phyloP scores from a whole-genome alignment of 805 yeast species.

The Teunomyces kruisii region DNA sequence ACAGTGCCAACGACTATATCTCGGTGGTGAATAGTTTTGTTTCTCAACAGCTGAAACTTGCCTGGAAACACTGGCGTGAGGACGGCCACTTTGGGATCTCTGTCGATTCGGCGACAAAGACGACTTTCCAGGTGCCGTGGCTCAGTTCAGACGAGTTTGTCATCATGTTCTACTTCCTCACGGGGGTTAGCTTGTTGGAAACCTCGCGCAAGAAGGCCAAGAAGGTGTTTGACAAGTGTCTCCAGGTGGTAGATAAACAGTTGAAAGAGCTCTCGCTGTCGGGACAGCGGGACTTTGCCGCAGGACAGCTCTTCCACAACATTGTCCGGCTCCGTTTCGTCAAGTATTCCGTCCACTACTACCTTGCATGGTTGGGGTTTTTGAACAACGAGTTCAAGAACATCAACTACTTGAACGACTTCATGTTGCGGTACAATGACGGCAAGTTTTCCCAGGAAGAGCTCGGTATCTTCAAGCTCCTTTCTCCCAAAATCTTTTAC shows the following conservation, averaged over 20 bases:
- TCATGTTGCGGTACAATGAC: constrained; percentile 35
- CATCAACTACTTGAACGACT: constrained; percentile 25
- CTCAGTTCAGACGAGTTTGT: constrained; percentile 43
- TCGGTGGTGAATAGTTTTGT: constrained; percentile 13
- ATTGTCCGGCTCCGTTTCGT: constrained; percentile 29
- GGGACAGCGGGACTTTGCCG: constrained; percentile 14
- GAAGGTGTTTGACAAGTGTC: constrained; percentile 39
- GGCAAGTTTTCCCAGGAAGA: constrained; percentile 41
- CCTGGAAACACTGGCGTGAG: constrained; percentile 21
- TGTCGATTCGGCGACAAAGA: constrained; percentile 1
- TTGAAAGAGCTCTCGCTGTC: constrained; percentile 9
- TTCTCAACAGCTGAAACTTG: constrained; percentile 12
- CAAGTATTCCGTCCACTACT: constrained; percentile 28
- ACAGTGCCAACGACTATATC: constrained; percentile 12
- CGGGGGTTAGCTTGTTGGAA: constrained; percentile 42
- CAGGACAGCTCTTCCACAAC: constrained; percentile 20
- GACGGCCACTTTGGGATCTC: constrained; percentile 14
- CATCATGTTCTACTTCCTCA: constrained; percentile 39
- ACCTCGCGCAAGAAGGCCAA: constrained; percentile 33
- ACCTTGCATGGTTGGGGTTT: constrained; percentile 38
- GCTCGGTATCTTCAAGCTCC: constrained; percentile 28
- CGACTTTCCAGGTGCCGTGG: constrained; percentile 37
- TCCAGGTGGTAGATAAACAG: constrained; percentile 29
- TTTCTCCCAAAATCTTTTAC: constrained; percentile 39
- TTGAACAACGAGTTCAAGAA: constrained; percentile 23